Evolutionary conservation across 2,329 filamentous ascomycete genomes (phyloP).

Genomic region (Nemania sp.): DNA sequence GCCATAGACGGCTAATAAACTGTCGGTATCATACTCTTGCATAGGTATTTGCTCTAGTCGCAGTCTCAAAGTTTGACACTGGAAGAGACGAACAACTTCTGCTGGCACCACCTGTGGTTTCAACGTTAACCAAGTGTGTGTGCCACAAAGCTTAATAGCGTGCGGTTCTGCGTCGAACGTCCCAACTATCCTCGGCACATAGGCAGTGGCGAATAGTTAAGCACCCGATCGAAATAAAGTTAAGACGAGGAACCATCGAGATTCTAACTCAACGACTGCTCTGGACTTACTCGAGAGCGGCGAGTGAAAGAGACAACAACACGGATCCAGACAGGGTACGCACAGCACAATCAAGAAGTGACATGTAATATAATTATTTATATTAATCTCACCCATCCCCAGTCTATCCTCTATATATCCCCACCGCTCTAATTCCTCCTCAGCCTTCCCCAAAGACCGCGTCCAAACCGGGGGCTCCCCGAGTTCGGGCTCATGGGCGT

Average conservation of each 20-base stretch:
- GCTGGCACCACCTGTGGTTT: background rate
- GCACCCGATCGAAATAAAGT: too few species aligned
- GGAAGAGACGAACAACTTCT: background rate
- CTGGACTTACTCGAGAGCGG: background rate
- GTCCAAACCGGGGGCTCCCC: slow-evolving; percentile 18
- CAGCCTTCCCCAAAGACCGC: slow-evolving; percentile 33
- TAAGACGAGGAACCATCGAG: background rate
- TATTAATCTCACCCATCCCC: background rate
- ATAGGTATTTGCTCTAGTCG: background rate
- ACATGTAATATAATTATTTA: background rate
- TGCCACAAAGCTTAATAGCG: too few species aligned
- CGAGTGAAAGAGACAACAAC: background rate
- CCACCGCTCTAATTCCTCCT: slow-evolving; percentile 20
- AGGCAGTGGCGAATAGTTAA: too few species aligned
- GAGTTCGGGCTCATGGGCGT: slow-evolving; percentile 38
- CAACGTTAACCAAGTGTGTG: too few species aligned
- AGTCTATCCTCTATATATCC: background rate
- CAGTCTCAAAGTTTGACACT: background rate
- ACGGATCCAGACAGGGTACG: background rate
- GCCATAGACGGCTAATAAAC: background rate
- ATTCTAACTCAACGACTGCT: background rate
- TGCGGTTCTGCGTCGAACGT: too few species aligned
- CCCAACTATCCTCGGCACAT: too few species aligned
- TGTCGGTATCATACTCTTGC: background rate
- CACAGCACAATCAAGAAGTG: background rate